A percentile compares a stretch with the other conserved stretches of the same genome.
phyloP scores from a whole-genome alignment of 2,329 filamentous ascomycete species.

The Aspergillus awamori region DNA sequence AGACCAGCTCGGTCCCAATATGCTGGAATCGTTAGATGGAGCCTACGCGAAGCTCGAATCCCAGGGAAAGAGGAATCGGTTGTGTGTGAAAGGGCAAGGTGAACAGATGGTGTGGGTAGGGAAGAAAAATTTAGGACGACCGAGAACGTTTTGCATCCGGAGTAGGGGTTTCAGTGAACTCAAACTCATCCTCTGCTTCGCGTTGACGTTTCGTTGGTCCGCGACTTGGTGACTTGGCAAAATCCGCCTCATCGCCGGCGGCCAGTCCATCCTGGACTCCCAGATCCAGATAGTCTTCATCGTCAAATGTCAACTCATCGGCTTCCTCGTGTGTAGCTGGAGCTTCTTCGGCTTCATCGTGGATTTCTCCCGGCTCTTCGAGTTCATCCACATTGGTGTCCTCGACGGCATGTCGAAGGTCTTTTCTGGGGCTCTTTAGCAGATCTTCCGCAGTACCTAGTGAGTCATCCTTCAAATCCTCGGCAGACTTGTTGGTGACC shows the following conservation, averaged over 20 bases:
- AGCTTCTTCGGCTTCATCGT: constrained; percentile 22
- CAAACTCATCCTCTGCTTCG: constrained; percentile 40
- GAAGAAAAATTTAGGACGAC: constrained; percentile 38
- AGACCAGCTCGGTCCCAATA: constrained; percentile 7
- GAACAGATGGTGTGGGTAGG: constrained; percentile 4
- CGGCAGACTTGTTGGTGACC: constrained; percentile 17
- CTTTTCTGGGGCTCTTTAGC: constrained; percentile 31
- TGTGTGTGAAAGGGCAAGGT: constrained; percentile 1
- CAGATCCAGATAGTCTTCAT: constrained; percentile 45
- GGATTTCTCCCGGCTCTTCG: constrained; percentile 20
- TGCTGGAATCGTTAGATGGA: constrained; percentile 14
- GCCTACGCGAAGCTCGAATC: background rate
- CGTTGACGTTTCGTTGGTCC: constrained; percentile 39
- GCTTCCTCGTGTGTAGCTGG: constrained; percentile 19
- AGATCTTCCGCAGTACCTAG: constrained; percentile 38
- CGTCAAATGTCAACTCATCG: constrained; percentile 31
- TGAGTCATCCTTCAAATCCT: constrained; percentile 32
- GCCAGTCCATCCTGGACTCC: constrained; percentile 29
- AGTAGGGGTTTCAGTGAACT: constrained; percentile 26
- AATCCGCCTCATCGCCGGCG: constrained; percentile 25
- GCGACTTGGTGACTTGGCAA: constrained; percentile 26
- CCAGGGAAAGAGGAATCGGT: background rate
- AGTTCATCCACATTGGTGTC: constrained; percentile 16
- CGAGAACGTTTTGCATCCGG: constrained; percentile 58
- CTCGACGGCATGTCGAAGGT: constrained; percentile 14